Percentiles rank a stretch among this genome's conserved stretches.
These are phyloP conservation scores for carrot (Daucus carota) DNA, from an alignment of 129 eudicot genomes.

Conservation along the genomic window DNA sequence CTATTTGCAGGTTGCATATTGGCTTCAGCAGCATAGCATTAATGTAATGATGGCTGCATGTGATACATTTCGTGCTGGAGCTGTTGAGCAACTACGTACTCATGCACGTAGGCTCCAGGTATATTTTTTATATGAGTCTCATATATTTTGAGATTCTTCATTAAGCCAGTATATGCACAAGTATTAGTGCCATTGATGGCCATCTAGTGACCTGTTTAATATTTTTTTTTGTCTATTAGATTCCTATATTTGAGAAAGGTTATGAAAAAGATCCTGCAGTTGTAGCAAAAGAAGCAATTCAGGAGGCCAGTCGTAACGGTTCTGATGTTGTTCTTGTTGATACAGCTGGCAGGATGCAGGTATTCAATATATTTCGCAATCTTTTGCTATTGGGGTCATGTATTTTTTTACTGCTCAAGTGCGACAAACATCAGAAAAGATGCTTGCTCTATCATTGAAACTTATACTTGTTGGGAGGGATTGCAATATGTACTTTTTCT, in stretches of 20 bases:
- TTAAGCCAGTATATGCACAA: neutral
- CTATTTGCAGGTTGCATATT: constrained; percentile 74
- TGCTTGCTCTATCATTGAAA: neutral
- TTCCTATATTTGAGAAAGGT: constrained; percentile 98
- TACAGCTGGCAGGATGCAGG: constrained; percentile 99
- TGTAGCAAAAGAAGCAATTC: constrained; percentile 97
- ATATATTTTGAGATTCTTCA: neutral
- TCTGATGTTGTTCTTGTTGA: constrained; percentile 96
- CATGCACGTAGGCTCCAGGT: constrained; percentile 98
- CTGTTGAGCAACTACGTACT: constrained; percentile 95
- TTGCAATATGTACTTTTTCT: neutral
- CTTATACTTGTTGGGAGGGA: neutral
- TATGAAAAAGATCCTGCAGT: constrained; percentile 95
- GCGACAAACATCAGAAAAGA: neutral
- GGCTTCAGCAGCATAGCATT: constrained; percentile 87
- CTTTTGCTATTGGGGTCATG: neutral
- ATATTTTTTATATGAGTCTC: neutral
- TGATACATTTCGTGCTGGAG: constrained; percentile 95
- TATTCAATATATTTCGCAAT: constrained; percentile 8
- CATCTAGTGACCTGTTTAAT: neutral
- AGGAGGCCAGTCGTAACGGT: constrained; percentile 78
- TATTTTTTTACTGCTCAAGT: neutral
- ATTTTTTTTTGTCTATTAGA: constrained; percentile 26
- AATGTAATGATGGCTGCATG: constrained; percentile 99
- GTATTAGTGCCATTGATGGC: too few species aligned